phyloP scores from a whole-genome alignment of 2,329 filamentous ascomycete species.

The Dichotomopilus funicola region DNA sequence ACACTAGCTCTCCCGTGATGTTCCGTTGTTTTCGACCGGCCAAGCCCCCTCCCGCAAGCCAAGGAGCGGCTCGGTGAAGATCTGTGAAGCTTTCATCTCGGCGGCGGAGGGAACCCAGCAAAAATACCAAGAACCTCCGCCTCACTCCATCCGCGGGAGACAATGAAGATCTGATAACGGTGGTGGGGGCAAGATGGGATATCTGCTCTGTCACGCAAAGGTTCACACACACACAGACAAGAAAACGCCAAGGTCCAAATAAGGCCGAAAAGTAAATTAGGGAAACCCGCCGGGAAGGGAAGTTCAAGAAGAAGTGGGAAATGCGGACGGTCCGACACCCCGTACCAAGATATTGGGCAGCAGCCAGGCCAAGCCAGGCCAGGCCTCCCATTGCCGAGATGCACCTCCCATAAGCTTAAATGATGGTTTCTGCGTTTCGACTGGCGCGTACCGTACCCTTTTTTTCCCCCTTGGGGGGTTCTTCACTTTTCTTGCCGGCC shows the following conservation, averaged over 20 bases:
- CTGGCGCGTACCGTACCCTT: slow-evolving; percentile 11
- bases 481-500: neutral
- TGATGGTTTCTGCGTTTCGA: neutral
- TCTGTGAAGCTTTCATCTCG: slow-evolving; percentile 8
- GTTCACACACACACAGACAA: too few relatives aligned
- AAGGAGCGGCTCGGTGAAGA: slow-evolving; percentile 14
- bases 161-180: slow-evolving; percentile 9
- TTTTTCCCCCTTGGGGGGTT: too few relatives aligned
- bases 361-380: neutral
- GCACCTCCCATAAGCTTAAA: slow-evolving; percentile 9
- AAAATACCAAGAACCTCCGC: too few relatives aligned
- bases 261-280: slow-evolving; percentile 6
- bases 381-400: slow-evolving; percentile 10
- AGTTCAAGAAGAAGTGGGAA: too few relatives aligned
- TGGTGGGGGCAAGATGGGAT: neutral
- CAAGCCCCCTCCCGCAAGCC: neutral
- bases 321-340: too few relatives aligned
- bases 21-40: neutral
- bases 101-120: slow-evolving; percentile 2
- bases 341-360: neutral
- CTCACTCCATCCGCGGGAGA: too few relatives aligned
- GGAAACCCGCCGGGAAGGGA: neutral
- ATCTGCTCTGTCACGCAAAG: too few relatives aligned
- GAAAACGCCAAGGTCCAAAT: too few relatives aligned
- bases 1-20: neutral